Conservation (phyloP, 257 asterid species). For the Plantago ovata region DNA sequence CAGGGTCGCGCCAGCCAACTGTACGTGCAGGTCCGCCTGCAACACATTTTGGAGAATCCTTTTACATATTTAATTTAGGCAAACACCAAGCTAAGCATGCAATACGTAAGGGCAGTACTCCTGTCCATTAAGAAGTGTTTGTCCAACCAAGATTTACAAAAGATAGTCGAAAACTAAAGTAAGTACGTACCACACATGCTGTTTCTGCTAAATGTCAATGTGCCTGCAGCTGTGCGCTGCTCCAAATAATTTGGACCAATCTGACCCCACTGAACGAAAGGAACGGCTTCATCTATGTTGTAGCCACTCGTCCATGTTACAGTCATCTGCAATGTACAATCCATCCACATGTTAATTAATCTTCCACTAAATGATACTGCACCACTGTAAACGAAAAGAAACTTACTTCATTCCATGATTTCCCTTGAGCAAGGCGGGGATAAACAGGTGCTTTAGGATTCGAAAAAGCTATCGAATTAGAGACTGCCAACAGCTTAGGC, state of each 20-base stretch:
- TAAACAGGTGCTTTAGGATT: slow-evolving; percentile 89
- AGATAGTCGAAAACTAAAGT: background rate
- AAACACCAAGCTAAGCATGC: too few species aligned
- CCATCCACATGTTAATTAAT: slow-evolving; percentile 3
- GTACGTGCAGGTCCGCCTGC: slow-evolving; percentile 89
- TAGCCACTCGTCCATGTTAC: slow-evolving; percentile 96
- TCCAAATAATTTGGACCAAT: slow-evolving; percentile 26
- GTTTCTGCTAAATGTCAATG: slow-evolving; percentile 61
- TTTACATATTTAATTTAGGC: slow-evolving; percentile 11
- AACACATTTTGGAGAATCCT: slow-evolving; percentile 13
- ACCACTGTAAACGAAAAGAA: background rate
- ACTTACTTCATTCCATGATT: slow-evolving; percentile 90
- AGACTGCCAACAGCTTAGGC: slow-evolving; percentile 75
- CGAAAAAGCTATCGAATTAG: slow-evolving; percentile 69
- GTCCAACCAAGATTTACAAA: slow-evolving; percentile 1
- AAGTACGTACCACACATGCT: slow-evolving; percentile 81
- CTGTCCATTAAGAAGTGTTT: too few species aligned
- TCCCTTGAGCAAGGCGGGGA: slow-evolving; percentile 97
- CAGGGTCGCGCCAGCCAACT: slow-evolving; percentile 99
- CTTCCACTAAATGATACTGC: background rate
- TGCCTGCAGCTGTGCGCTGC: slow-evolving; percentile 64
- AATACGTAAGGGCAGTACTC: too few species aligned
- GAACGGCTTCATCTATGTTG: slow-evolving; percentile 63
- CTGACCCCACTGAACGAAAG: slow-evolving; percentile 67
- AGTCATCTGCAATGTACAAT: slow-evolving; percentile 55